Percentiles rank a stretch among this genome's conserved stretches.
These are phyloP conservation scores for Carex sylvatica DNA, from an alignment of 202 grass and related monocot species.

Conservation along the genomic window DNA sequence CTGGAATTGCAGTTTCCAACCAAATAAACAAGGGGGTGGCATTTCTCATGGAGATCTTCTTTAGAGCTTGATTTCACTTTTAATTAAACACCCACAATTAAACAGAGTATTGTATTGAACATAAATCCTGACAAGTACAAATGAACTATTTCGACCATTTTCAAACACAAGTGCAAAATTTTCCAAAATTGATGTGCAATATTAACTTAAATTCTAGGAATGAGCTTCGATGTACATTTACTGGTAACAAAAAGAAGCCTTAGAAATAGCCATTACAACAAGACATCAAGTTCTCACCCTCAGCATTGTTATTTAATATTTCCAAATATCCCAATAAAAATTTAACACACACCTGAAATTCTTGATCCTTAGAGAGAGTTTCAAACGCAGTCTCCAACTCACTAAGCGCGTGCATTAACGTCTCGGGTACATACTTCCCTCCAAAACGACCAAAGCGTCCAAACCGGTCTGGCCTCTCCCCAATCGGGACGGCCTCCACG, in stretches of 20 bases:
- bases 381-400: slow-evolving; percentile 78
- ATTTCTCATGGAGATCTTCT: neutral
- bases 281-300: neutral
- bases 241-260: neutral
- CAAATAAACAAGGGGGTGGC: neutral
- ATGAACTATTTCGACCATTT: neutral
- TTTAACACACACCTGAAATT: slow-evolving; percentile 62
- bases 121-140: neutral
- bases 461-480: slow-evolving; percentile 52
- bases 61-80: neutral
- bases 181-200: neutral
- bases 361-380: slow-evolving; percentile 48
- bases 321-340: neutral
- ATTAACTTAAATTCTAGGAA: neutral
- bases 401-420: slow-evolving; percentile 83
- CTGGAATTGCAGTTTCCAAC: neutral
- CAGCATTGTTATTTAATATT: neutral
- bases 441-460: slow-evolving; percentile 86
- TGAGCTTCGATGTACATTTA: neutral
- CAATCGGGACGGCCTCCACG: neutral
- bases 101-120: neutral
- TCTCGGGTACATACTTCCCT: slow-evolving; percentile 95
- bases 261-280: neutral
- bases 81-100: neutral
- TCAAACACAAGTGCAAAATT: neutral